Conservation (phyloP, 2,329 filamentous ascomycete genomes). For the Fusarium falciforme region DNA sequence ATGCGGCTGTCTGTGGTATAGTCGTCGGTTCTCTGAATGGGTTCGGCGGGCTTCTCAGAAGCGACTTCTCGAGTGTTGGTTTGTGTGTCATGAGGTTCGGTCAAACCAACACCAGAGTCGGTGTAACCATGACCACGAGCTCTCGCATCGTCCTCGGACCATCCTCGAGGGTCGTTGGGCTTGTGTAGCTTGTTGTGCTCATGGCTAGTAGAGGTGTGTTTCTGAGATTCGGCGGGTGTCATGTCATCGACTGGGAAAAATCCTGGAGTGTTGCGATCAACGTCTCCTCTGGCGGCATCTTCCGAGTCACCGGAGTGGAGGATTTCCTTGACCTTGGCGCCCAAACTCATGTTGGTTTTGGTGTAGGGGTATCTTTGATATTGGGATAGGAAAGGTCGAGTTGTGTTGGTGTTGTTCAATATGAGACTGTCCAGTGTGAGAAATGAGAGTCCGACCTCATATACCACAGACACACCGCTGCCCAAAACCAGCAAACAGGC, state of each 20-base stretch:
- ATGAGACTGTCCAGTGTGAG: background rate
- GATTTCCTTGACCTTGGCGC: constrained; percentile 29
- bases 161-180: constrained; percentile 29
- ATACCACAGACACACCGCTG: constrained; percentile 4
- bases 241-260: constrained; percentile 33
- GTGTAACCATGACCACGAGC: constrained; percentile 20
- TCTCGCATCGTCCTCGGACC: constrained; percentile 6
- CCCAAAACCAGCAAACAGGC: background rate
- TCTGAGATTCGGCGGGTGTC: constrained; percentile 8
- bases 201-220: constrained; percentile 8
- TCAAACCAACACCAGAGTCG: constrained; percentile 27
- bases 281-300: constrained; percentile 4
- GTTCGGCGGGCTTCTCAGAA: constrained; percentile 7
- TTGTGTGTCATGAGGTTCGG: constrained; percentile 3
- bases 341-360: constrained; percentile 12
- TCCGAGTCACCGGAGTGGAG: constrained; percentile 14
- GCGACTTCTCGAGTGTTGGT: background rate
- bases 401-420: background rate
- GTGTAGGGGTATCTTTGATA: background rate
- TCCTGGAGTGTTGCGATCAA: constrained; percentile 28
- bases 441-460: constrained; percentile 7
- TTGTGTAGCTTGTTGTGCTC: constrained; percentile 40
- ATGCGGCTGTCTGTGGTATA: background rate
- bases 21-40: background rate
- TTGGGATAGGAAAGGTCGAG: background rate